phyloP scores from a whole-genome alignment of 148 eudicot genomes.

The Dysphania ambrosioides region DNA sequence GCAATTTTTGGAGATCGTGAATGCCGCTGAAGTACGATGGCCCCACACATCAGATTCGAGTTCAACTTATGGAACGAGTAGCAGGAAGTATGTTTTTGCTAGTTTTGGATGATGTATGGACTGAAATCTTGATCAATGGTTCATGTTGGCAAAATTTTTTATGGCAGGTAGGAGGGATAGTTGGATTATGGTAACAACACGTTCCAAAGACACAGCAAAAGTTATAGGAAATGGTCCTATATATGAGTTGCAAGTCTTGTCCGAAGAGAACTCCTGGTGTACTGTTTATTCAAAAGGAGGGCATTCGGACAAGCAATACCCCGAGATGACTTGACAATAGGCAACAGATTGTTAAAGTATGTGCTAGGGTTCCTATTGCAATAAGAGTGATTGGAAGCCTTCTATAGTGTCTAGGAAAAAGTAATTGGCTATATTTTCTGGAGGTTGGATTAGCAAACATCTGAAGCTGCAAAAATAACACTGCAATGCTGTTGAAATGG shows the following conservation, averaged over 20 bases:
- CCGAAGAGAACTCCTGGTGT: background rate
- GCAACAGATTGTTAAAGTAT: background rate
- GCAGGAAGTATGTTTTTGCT: conserved; percentile 31
- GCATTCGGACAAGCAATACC: background rate
- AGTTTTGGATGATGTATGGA: conserved; percentile 37
- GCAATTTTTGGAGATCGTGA: conserved; percentile 7
- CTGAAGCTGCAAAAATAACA: conserved; percentile 14
- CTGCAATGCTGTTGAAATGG: conserved; percentile 30
- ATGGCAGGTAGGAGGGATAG: background rate
- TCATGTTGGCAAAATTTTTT: conserved; percentile 8
- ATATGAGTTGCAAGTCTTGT: background rate
- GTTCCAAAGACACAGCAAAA: background rate
- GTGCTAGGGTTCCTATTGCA: background rate
- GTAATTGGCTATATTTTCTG: conserved; percentile 32
- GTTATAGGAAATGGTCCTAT: background rate
- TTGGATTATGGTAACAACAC: background rate
- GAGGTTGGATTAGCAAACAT: conserved; percentile 29
- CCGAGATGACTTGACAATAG: background rate
- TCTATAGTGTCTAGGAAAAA: conserved; percentile 22
- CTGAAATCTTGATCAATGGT: conserved; percentile 26
- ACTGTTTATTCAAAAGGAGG: background rate
- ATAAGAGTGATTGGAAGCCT: background rate
- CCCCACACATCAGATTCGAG: conserved; percentile 20
- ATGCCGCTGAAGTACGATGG: conserved; percentile 7
- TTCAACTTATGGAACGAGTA: conserved; percentile 17